Evolutionary conservation across 257 asterid genomes (phyloP), one percentile per base, ranked within the genome.

Genomic region (Scutellaria minor): DNA sequence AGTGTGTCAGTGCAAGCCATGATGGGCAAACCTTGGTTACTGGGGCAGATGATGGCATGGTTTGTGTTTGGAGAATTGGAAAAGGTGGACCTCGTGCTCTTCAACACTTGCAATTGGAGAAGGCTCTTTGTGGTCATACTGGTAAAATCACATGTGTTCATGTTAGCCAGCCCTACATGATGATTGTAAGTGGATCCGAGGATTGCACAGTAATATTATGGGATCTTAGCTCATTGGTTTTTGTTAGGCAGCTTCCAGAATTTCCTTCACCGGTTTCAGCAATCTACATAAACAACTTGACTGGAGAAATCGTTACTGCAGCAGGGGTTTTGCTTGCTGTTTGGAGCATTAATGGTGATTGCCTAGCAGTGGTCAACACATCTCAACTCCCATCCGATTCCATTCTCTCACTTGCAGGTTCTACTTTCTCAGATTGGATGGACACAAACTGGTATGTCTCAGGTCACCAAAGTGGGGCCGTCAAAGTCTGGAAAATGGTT

Each of bases 401-500:
- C 82, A 90, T 95, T 66, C 80, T 87, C 60, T 90, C 98, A 1
- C 89, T 95, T 24, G 78, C 96, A 0, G 95, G 96, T 18, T 85
- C 89, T 15, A 82, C 83, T 40, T 92, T 80, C 76, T 92, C 97
- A 6, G 99, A 95, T 70, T 95, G 98, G 96, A 68, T 75, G 64
- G 92, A 92, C 63, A 83, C 90, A 5, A 82, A 79, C 68, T 95
- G 99, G 99, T 95, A 87, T 39, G 92, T 84, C 64, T 95, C 99
- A 0, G 99, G 99, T 47, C 99, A 95, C 85, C 96, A 92, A 77
- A 95, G 99, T 62, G 99, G 99, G n/a, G 97, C 98, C 6, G 87
- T 92, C 60, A 95, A 95, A 84, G 85, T 95, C 61, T 95, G 99
- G 99, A 90, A 85, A 78, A 85, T 90, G 96, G 91, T 95, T 45